Base-by-base conservation (phyloP, 2,329 filamentous ascomycete genomes). In the Aspergillus sp. region DNA sequence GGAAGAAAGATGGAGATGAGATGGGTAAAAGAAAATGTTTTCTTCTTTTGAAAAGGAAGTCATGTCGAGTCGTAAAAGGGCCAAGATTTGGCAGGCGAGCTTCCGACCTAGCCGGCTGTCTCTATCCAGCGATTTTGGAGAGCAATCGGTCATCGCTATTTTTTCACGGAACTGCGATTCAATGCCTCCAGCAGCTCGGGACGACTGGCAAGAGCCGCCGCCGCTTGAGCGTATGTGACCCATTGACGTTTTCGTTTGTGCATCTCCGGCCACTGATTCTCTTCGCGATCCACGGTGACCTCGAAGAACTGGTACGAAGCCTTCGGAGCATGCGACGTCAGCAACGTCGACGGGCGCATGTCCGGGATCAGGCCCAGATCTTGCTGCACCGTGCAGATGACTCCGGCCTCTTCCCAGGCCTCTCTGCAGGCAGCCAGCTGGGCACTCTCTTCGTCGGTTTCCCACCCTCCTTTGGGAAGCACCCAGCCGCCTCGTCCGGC, bases 371-470 rank as follows among this genome's bases (percentile, higher is more conserved):
- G 85, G 64, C 93, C 93, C 54, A 99, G 84, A 75, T 96, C 92
- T 74, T 89, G 90, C 69, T 90, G 88, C 75, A 97, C 88, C 60
- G 86, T 89, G 77, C 94, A 90, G 69, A 90, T 83, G 71, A 98
- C 96, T 70, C 95, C 95, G 47, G 93, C 95, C 80, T 98, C 95
- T 80, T 98, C 95, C 95, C 95, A 98, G 62, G 95, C 95, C 78
- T 99, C 95, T 67, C 95, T 83, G 82, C 82, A 89, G 78, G 87
- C 87, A 57, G 95, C 95, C 58, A 95, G 91, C 74, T 94, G 86
- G 63, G 90, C 87, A 64, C 91, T 95, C 63, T 88, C 86, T 79
- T 99, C 95, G 77, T 99, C 95, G 36, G 87, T 89, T 77, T 99
- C 95, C 93, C 95, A 99, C 61, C 95, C 95, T 73, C 95, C 95